phyloP scores from a whole-genome alignment of 2,329 filamentous ascomycete genomes.

The Venturiaceae sp. region DNA sequence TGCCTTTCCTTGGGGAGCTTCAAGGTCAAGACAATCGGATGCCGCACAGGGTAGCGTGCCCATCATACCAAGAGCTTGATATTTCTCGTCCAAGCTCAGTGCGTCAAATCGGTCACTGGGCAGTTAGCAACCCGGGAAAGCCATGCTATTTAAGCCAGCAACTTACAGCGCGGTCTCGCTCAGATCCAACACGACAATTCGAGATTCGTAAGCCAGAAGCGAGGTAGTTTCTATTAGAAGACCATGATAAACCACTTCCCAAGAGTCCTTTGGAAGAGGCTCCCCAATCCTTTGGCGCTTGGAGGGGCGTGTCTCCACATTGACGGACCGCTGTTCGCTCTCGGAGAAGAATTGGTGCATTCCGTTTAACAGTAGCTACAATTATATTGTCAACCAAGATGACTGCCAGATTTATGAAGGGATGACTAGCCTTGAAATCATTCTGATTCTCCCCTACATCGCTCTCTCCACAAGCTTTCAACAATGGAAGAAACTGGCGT shows the following conservation, averaged over 20 bases:
- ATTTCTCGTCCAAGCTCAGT: background rate
- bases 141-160: background rate
- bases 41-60: background rate
- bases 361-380: background rate
- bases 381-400: background rate
- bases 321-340: background rate
- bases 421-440: background rate
- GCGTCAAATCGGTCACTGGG: background rate
- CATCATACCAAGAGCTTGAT: background rate
- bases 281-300: background rate
- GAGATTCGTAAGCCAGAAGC: background rate
- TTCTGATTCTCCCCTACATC: background rate
- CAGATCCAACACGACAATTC: background rate
- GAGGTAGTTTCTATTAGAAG: background rate
- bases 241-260: background rate
- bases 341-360: background rate
- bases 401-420: background rate
- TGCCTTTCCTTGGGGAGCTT: background rate
- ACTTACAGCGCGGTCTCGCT: background rate
- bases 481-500: background rate
- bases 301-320: background rate
- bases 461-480: background rate
- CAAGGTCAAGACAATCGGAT: background rate
- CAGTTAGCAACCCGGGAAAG: no score
- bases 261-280: background rate